These are phyloP conservation scores for Arxiozyma slooffiae DNA, from an alignment of 1,139 yeast genomes.

Conservation along the genomic window DNA sequence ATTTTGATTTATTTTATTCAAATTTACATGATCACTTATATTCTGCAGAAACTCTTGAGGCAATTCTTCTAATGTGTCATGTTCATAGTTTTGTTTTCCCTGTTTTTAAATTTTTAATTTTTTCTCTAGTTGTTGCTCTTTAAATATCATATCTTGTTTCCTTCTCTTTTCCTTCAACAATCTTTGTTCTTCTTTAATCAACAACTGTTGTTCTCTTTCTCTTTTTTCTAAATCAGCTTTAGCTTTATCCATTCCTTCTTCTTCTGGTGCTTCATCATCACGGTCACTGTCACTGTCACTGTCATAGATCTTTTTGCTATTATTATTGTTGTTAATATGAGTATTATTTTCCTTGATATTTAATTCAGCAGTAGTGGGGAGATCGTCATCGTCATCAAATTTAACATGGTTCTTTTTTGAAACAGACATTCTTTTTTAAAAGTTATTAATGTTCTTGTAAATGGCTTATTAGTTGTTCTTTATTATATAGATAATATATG, in stretches of 20 bases:
- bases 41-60: conserved; percentile 26
- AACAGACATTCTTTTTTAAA: background rate
- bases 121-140: conserved; percentile 36
- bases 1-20: background rate
- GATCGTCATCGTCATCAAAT: conserved; percentile 14
- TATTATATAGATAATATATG: too few species aligned
- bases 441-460: background rate
- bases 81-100: conserved; percentile 13
- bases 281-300: conserved; percentile 25
- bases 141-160: conserved; percentile 38
- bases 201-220: conserved; percentile 32
- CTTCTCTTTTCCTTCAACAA: conserved; percentile 43
- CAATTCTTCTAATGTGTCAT: conserved; percentile 20
- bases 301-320: background rate
- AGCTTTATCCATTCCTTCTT: conserved; percentile 29
- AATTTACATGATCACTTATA: conserved; percentile 9
- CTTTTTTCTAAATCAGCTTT: conserved; percentile 30
- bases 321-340: background rate
- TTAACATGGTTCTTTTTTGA: conserved; percentile 12
- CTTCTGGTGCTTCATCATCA: conserved; percentile 34
- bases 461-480: background rate
- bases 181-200: conserved; percentile 33
- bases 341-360: too few species aligned
- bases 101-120: conserved; percentile 22
- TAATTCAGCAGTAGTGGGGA: background rate